A percentile compares a stretch with the other conserved stretches of the same genome.
These are phyloP conservation scores for Acmispon strigosus DNA, from an alignment of 306 rosid species.

Conservation along the genomic window DNA sequence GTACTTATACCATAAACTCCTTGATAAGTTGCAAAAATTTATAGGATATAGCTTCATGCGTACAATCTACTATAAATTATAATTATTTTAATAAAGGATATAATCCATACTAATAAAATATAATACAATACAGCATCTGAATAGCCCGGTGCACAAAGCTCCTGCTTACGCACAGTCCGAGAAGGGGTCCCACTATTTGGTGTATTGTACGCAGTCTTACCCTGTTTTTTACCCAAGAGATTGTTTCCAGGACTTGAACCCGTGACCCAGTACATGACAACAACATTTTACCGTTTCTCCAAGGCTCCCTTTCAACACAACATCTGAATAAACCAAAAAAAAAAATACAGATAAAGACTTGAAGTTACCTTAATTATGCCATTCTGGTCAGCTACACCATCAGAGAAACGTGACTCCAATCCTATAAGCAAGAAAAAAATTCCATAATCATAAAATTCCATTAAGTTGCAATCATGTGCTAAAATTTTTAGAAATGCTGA, in stretches of 20 bases:
- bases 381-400: conserved; percentile 41
- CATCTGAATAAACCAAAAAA: background rate
- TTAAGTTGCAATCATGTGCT: background rate
- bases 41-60: background rate
- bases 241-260: too few species aligned
- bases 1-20: conserved; percentile 9
- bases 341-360: background rate
- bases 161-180: too few species aligned
- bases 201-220: too few species aligned
- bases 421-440: conserved; percentile 29
- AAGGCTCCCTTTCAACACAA: too few species aligned
- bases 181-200: too few species aligned
- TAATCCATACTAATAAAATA: background rate
- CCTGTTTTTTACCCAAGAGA: too few species aligned
- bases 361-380: conserved; percentile 74
- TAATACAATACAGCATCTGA: background rate
- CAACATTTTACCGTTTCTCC: too few species aligned
- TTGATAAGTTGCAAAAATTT: background rate
- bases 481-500: background rate
- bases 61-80: background rate
- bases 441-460: background rate
- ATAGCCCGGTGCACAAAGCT: too few species aligned
- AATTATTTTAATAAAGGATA: background rate
- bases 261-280: too few species aligned
- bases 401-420: conserved; percentile 59